phyloP scores from a whole-genome alignment of 1,139 yeast genomes.

The Blastobotrys arbuscula region DNA sequence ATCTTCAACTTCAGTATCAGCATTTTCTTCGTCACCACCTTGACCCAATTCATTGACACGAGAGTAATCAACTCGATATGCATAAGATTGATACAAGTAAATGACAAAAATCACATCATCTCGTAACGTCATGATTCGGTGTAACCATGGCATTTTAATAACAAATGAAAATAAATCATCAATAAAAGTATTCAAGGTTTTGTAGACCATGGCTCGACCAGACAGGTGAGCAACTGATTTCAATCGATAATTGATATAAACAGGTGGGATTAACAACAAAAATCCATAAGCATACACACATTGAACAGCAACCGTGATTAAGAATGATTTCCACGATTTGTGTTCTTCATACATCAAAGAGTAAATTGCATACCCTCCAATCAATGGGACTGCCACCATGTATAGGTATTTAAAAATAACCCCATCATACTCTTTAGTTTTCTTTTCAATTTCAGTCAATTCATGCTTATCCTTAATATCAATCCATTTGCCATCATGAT shows the following conservation, averaged over 20 bases:
- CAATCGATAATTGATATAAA: constrained; percentile 39
- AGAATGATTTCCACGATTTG: constrained; percentile 41
- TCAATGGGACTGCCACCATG: constrained; percentile 36
- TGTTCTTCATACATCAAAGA: constrained; percentile 37
- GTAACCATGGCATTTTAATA: constrained; percentile 38
- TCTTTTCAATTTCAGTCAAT: constrained; percentile 36
- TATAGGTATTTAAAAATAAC: constrained; percentile 38
- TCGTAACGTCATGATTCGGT: constrained; percentile 38
- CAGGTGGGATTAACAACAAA: constrained; percentile 37
- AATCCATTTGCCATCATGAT: constrained; percentile 18
- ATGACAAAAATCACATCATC: constrained; percentile 39
- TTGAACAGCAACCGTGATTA: constrained; percentile 38
- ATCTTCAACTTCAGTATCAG: constrained; percentile 1
- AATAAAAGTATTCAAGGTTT: constrained; percentile 39
- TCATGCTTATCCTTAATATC: constrained; percentile 34
- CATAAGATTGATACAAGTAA: constrained; percentile 39
- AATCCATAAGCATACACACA: constrained; percentile 41
- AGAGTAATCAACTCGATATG: constrained; percentile 37
- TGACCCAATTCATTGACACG: constrained; percentile 41
- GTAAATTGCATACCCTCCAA: constrained; percentile 36
- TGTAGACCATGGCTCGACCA: constrained; percentile 38
- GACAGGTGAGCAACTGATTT: constrained; percentile 42
- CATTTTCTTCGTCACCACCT: constrained; percentile 28
- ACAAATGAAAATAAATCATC: constrained; percentile 41
- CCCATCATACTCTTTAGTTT: constrained; percentile 39